Evolutionary conservation across 1,284 basidiomycete species (phyloP).

Genomic region (Rhodotorula sp.): DNA sequence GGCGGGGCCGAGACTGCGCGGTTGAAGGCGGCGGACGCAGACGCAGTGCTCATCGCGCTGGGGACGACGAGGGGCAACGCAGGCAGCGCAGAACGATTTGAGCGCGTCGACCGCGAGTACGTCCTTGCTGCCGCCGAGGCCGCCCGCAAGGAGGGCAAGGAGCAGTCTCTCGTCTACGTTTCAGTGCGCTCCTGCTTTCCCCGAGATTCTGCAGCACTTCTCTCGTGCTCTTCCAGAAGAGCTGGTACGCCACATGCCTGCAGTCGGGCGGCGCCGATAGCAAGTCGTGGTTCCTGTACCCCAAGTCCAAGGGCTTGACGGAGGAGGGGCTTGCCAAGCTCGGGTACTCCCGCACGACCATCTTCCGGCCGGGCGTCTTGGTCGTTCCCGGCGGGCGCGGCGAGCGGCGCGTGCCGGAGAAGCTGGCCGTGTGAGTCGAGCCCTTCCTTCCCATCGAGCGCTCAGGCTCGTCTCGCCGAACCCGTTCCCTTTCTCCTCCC

Average conservation of each 20-base stretch:
- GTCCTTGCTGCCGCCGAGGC: constrained; percentile 69
- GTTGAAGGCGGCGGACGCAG: constrained; percentile 62
- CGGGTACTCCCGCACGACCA: constrained; percentile 67
- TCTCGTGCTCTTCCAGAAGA: neutral
- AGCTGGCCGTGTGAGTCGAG: constrained; percentile 54
- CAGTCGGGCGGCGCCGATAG: constrained; percentile 60
- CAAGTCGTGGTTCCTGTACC: constrained; percentile 58
- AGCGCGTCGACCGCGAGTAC: constrained; percentile 74
- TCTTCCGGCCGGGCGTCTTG: constrained; percentile 66
- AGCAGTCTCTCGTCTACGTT: constrained; percentile 67
- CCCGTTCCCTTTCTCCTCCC: neutral
- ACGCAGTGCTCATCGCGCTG: constrained; percentile 64
- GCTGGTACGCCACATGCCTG: neutral
- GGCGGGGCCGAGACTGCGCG: constrained; percentile 53
- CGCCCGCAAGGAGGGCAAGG: constrained; percentile 59
- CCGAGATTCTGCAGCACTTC: neutral
- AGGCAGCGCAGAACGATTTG: constrained; percentile 65
- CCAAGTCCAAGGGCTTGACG: constrained; percentile 60
- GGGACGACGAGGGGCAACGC: constrained; percentile 65
- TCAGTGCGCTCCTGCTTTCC: constrained; percentile 60
- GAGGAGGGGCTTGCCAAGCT: constrained; percentile 66
- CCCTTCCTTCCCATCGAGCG: no score
- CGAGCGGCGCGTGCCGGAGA: constrained; percentile 56
- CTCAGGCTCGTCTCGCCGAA: no score
- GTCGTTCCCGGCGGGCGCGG: constrained; percentile 52